Evolutionary conservation across 306 rosid species (phyloP), one percentile per base, ranked within the genome.

Genomic region (Sechiopsis laciniata): DNA sequence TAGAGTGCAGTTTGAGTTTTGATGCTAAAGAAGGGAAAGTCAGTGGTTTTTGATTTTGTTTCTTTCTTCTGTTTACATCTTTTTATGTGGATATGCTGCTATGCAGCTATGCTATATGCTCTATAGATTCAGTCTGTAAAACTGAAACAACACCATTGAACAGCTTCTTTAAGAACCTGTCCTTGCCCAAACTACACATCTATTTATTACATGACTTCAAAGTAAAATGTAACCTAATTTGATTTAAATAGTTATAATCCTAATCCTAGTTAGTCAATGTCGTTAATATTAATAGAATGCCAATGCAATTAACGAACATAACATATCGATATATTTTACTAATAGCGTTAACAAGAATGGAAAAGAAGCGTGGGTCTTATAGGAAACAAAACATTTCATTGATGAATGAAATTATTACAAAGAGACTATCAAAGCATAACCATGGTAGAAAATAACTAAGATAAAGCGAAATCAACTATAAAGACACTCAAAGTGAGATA

Each of bases 31-130:
- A 29, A 9, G 46, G 46, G 45, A 24, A 11, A 10, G 10, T 61
- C 67, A 24, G 64, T 26, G 67, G 20, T 26, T 26, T 26, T 60
- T 26, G 20, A 46, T 61, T 61, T 20, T 19, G 13, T 20, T 8
- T 32, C 42, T 20, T 8, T 32, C 42, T 37, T 26, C 67, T 7
- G 52, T 16, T 64, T 35, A 3, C 71, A 40, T 37, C 71, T n/a
- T 64, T 64, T 64, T 37, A 64, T 16, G 70, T 63, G 14, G 70
- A 61, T 37, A 37, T 37, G 42, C 67, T 37, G 42, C 67, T 60
- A 53, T 16, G 9, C 21, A n/a, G 7, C 32, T 16, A 40, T 0
- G 46, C 46, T 40, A 7, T 32, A 6, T 40, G 9, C 9, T 6
- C 67, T 7, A 60, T 0, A 60, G 5, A 26, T 60, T 14, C 20